phyloP scores from a whole-genome alignment of 1,284 basidiomycete genomes.

The Ceratobasidium sp. region DNA sequence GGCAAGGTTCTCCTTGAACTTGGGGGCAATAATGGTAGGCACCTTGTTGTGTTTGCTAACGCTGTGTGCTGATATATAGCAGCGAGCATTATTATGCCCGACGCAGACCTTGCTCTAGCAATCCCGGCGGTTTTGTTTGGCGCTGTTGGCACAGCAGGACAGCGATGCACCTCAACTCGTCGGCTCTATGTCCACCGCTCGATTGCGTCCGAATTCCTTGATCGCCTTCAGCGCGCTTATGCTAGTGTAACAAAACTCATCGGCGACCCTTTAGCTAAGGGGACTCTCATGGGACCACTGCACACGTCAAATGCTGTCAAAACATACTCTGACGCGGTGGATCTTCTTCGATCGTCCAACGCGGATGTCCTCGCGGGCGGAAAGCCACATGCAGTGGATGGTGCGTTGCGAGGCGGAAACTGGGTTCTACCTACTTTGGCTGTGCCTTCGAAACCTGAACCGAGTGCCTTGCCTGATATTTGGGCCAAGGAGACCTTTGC shows the following conservation, averaged over 20 bases:
- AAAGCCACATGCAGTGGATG: conserved; percentile 55
- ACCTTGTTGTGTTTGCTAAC: conserved; percentile 7
- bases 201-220: conserved; percentile 80
- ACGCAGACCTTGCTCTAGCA: conserved; percentile 90
- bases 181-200: conserved; percentile 87
- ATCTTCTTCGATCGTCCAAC: conserved; percentile 69
- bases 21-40: conserved; percentile 90
- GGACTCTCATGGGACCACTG: conserved; percentile 87
- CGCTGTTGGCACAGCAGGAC: conserved; percentile 93
- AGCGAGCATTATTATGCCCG: conserved; percentile 85
- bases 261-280: conserved; percentile 81
- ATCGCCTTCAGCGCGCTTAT: conserved; percentile 78
- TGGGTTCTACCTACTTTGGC: conserved; percentile 91
- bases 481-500: conserved; percentile 90
- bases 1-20: conserved; percentile 90
- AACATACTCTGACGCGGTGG: conserved; percentile 71
- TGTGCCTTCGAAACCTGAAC: conserved; percentile 66
- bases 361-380: conserved; percentile 84
- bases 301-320: conserved; percentile 77
- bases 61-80: conserved; percentile 41
- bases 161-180: conserved; percentile 93
- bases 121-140: conserved; percentile 92
- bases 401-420: conserved; percentile 68
- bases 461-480: conserved; percentile 61
- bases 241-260: conserved; percentile 63